Conservation (phyloP, 116 monocot genomes). For the Trichopus zeylanicus region DNA sequence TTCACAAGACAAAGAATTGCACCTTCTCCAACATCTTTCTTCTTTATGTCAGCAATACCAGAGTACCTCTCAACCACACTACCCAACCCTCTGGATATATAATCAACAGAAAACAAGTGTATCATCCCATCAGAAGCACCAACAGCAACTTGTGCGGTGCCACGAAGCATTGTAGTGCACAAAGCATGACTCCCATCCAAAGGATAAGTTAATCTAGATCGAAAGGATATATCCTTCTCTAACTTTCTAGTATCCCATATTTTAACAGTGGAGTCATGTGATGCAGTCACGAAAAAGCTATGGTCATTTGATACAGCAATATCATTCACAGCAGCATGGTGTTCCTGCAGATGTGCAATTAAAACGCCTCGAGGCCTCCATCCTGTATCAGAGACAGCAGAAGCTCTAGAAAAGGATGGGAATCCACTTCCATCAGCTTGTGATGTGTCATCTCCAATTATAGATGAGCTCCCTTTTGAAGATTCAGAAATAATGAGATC, state of each 20-base stretch:
- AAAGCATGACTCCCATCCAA: conserved; percentile 64
- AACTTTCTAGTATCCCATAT: conserved; percentile 96
- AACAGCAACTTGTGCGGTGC: conserved; percentile 66
- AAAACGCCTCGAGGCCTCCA: conserved; percentile 94
- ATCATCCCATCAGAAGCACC: conserved; percentile 71
- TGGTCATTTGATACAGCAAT: conserved; percentile 80
- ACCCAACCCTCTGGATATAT: conserved; percentile 64
- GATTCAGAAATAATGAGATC: conserved; percentile 60
- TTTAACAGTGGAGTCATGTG: conserved; percentile 88
- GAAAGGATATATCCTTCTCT: conserved; percentile 92
- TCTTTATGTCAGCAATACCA: conserved; percentile 82
- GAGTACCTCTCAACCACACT: conserved; percentile 89
- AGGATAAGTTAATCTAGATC: conserved; percentile 86
- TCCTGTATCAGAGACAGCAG: conserved; percentile 45
- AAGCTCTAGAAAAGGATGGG: conserved; percentile 45
- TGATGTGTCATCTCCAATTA: conserved; percentile 43
- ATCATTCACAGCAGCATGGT: conserved; percentile 83
- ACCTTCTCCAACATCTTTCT: conserved; percentile 73
- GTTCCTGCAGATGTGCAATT: conserved; percentile 93
- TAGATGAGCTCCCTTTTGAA: conserved; percentile 50
- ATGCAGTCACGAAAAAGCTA: conserved; percentile 82
- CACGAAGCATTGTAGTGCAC: conserved; percentile 69
- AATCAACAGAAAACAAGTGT: conserved; percentile 88
- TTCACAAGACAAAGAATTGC: conserved; percentile 82
- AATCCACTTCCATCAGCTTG: conserved; percentile 40